phyloP scores from a whole-genome alignment of 352 stramenopile species.

The Pythium folliculosum region DNA sequence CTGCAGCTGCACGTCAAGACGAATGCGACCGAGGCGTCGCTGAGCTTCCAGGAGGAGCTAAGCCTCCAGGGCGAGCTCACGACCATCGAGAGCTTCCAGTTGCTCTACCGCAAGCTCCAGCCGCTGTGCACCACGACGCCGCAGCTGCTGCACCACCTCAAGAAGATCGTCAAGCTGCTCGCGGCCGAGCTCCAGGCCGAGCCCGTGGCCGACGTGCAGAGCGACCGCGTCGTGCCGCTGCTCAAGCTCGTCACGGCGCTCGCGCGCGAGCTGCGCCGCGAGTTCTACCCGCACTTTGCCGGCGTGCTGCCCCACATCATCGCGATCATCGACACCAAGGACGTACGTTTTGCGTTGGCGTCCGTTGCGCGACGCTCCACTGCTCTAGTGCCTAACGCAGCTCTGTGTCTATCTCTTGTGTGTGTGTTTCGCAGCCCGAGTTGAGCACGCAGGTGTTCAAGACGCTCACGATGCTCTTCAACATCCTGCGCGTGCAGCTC shows the following conservation, averaged over 20 bases:
- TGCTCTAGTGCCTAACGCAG: background rate
- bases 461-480: constrained; percentile 90
- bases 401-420: background rate
- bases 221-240: constrained; percentile 67
- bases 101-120: constrained; percentile 67
- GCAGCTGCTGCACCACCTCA: constrained; percentile 80
- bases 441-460: constrained; percentile 91
- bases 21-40: constrained; percentile 56
- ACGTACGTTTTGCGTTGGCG: constrained; percentile 42
- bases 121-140: constrained; percentile 79
- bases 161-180: constrained; percentile 68
- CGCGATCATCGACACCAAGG: constrained; percentile 82
- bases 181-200: constrained; percentile 59
- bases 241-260: constrained; percentile 85
- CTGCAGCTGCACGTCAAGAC: constrained; percentile 84
- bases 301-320: constrained; percentile 61
- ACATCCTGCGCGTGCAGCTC: constrained; percentile 79
- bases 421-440: constrained; percentile 55
- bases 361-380: no score
- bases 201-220: constrained; percentile 58
- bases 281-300: constrained; percentile 87
- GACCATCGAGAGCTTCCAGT: constrained; percentile 82
- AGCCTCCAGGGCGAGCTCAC: constrained; percentile 79
- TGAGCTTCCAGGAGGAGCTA: constrained; percentile 85
- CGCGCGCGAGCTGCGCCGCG: constrained; percentile 78